These are phyloP conservation scores for Peronosclerospora sorghi DNA, from an alignment of 352 stramenopile species.

Conservation along the genomic window DNA sequence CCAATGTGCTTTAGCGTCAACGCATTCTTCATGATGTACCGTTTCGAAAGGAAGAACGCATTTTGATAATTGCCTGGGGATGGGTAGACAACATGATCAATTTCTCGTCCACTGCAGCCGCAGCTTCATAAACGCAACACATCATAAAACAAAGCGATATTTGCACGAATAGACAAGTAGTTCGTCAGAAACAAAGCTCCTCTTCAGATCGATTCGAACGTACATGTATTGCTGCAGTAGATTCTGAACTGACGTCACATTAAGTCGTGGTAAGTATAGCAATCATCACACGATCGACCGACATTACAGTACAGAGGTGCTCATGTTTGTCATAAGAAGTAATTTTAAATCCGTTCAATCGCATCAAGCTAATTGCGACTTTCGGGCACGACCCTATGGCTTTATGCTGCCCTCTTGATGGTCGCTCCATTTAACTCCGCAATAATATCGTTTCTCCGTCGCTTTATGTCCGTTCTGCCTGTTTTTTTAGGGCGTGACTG, in stretches of 20 bases:
- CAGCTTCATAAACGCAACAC: too few species aligned
- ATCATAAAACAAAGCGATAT: too few species aligned
- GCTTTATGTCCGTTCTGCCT: conserved; percentile 22
- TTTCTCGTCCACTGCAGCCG: too few species aligned
- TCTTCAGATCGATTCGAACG: not conserved
- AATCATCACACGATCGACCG: too few species aligned
- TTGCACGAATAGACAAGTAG: not conserved
- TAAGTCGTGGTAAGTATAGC: not conserved
- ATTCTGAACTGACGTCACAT: too few species aligned
- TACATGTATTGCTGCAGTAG: too few species aligned
- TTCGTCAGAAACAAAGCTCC: too few species aligned
- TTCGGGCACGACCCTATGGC: conserved; percentile 13
- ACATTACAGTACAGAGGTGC: too few species aligned
- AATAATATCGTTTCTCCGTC: conserved; percentile 27
- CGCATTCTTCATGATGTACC: conserved; percentile 81
- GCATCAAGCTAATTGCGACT: conserved; percentile 18
- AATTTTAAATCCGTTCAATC: too few species aligned
- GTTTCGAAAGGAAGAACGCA: conserved; percentile 81
- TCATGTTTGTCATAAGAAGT: too few species aligned
- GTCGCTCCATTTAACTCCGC: conserved; percentile 33
- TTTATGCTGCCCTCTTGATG: too few species aligned
- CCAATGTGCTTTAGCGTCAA: conserved; percentile 91
- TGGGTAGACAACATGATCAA: conserved; percentile 69
- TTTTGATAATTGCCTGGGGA: conserved; percentile 92
- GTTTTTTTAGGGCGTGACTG: too few species aligned